These are phyloP conservation scores for Penicillium lagena DNA, from an alignment of 495 filamentous ascomycete species.

Conservation along the genomic window DNA sequence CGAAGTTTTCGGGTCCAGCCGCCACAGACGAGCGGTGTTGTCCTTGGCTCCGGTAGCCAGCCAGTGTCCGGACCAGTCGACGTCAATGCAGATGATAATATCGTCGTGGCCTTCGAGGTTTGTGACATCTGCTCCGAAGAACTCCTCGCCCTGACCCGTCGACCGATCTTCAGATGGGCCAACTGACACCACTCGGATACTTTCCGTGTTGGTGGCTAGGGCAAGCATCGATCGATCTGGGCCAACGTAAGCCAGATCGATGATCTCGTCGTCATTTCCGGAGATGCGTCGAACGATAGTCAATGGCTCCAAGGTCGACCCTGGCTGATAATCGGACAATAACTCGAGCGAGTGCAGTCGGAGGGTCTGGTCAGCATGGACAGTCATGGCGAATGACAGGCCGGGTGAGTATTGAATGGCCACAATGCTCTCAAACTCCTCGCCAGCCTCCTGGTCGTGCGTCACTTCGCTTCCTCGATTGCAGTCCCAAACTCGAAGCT, in stretches of 20 bases:
- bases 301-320: slow-evolving; percentile 38
- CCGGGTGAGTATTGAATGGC: slow-evolving; percentile 57
- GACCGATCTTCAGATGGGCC: slow-evolving; percentile 32
- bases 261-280: slow-evolving; percentile 95
- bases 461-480: slow-evolving; percentile 73
- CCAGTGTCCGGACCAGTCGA: slow-evolving; percentile 96
- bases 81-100: slow-evolving; percentile 90
- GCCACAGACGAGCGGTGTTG: slow-evolving; percentile 89
- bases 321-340: slow-evolving; percentile 29
- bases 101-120: slow-evolving; percentile 85
- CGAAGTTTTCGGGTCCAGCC: slow-evolving; percentile 67
- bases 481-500: slow-evolving; percentile 75
- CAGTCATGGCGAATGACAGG: slow-evolving; percentile 64
- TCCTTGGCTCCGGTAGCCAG: slow-evolving; percentile 94
- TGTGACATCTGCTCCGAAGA: slow-evolving; percentile 84
- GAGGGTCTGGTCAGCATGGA: slow-evolving; percentile 86
- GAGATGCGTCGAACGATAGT: slow-evolving; percentile 68
- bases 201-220: slow-evolving; percentile 91
- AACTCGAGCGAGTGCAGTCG: slow-evolving; percentile 58
- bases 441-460: slow-evolving; percentile 53
- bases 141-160: slow-evolving; percentile 33
- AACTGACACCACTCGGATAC: slow-evolving; percentile 76
- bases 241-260: slow-evolving; percentile 82
- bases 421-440: slow-evolving; percentile 72
- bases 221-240: slow-evolving; percentile 75